Evolutionary conservation across 2,329 filamentous ascomycete genomes (phyloP), one percentile per base, ranked within the genome.

Genomic region (Phyllosticta citribraziliensis): DNA sequence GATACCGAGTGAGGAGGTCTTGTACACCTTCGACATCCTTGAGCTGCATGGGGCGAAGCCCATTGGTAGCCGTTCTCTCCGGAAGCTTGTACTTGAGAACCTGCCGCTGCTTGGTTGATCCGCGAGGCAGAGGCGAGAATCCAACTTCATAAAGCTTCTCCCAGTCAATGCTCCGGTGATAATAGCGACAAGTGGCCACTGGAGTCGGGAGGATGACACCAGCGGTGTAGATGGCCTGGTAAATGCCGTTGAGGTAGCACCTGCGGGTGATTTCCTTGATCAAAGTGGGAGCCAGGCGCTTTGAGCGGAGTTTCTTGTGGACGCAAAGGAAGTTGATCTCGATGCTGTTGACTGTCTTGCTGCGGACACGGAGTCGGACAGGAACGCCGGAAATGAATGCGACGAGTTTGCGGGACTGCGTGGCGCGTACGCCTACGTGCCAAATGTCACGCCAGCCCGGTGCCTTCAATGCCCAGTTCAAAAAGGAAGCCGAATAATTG

Each of bases 321-420:
- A 99, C 88, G 70, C 92, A 96, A 66, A 99, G 86, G 77, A 97
- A 99, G 79, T 99, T 99, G 76, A 99, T 94, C 74, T 99, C 94
- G 56, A 89, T 91, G 67, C 89, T 87, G 64, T 86, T 84, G 63
- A 99, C 77, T 62, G 83, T 77, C 63, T 88, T 88, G 63, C 88
- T 80, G 65, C 92, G 88, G 52, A 99, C 86, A 58, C 88, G 86
- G 62, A 99, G 80, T 65, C 87, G 83, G 63, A 94, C 87, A 0
- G 94, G 94, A 54, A 97, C 89, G 67, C 91, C 94, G 51, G 91
- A 95, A 72, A 99, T 97, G 75, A 96, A 97, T 61, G 92, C 94
- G 57, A 97, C 91, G 17, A 99, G 85, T 72, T 93, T 95, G 69
- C 85, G 84, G 51, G 90, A 95, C 67, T 88, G 84, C 47, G 86